A percentile compares a stretch with the other conserved stretches of the same genome.
Evolutionary conservation across 192 early-diverging fungal species (phyloP).

Genomic region (Gryganskiella cystojenkinii): DNA sequence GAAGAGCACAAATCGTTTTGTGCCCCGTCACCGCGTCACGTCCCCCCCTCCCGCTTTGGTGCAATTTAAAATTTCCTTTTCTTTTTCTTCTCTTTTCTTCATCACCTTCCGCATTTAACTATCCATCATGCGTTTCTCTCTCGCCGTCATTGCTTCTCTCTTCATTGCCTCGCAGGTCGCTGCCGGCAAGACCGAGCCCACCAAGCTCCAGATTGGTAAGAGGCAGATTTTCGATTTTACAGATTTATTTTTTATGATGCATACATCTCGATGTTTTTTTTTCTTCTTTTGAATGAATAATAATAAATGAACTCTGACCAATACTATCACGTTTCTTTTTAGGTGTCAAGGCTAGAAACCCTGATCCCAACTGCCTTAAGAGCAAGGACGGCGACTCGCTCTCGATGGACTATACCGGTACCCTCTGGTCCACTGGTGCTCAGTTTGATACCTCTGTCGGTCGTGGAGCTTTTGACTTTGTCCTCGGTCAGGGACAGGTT

Average conservation of each 20-base stretch:
- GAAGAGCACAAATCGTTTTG: no score
- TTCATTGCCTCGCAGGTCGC: conserved; percentile 21
- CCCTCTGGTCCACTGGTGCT: conserved; percentile 66
- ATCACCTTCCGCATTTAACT: neutral
- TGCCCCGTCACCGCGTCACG: no score
- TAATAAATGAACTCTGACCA: neutral
- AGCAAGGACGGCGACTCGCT: conserved; percentile 63
- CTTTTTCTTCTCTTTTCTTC: neutral
- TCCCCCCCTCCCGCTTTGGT: no score
- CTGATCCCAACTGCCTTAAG: conserved; percentile 51
- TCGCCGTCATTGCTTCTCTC: conserved; percentile 23
- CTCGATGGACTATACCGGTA: conserved; percentile 83
- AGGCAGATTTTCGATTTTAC: neutral
- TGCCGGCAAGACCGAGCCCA: conserved; percentile 26
- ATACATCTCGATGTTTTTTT: neutral
- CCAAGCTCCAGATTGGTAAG: conserved; percentile 34
- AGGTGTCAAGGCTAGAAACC: conserved; percentile 51
- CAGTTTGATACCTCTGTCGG: conserved; percentile 80
- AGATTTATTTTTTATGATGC: neutral
- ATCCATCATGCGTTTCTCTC: conserved; percentile 28
- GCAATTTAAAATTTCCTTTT: no score
- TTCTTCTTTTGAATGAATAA: neutral
- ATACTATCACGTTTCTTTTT: neutral
- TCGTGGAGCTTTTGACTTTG: conserved; percentile 79
- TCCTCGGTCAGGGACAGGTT: conserved; percentile 67